A percentile compares a stretch with the other conserved stretches of the same genome.
phyloP scores from a whole-genome alignment of 306 rosid genomes.

The Lathyrus oleraceus region DNA sequence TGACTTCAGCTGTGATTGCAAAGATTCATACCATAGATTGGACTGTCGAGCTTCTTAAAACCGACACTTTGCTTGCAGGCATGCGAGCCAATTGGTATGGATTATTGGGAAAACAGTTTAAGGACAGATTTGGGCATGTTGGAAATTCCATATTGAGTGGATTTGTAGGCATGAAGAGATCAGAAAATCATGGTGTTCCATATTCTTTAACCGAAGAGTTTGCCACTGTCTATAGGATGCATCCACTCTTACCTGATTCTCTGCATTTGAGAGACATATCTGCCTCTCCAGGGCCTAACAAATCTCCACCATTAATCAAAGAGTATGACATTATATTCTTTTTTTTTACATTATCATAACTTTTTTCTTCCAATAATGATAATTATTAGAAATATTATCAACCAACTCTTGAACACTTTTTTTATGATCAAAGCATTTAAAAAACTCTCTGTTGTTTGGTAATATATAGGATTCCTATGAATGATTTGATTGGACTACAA shows the following conservation, averaged over 20 bases:
- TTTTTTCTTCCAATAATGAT: too few species aligned
- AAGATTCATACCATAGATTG: slow-evolving; percentile 71
- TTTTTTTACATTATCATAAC: too few species aligned
- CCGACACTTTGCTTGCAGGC: slow-evolving; percentile 58
- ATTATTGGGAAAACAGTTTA: slow-evolving; percentile 63
- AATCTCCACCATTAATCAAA: slow-evolving; percentile 48
- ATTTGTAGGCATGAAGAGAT: slow-evolving; percentile 50
- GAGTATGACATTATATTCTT: slow-evolving; percentile 35
- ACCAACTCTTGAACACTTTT: too few species aligned
- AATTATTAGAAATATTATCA: too few species aligned
- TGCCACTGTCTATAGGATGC: slow-evolving; percentile 60
- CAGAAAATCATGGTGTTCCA: slow-evolving; percentile 58
- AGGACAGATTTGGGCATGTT: slow-evolving; percentile 66
- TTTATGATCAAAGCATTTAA: too few species aligned
- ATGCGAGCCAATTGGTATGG: slow-evolving; percentile 73
- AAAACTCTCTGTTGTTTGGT: neutral
- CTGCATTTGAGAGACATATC: slow-evolving; percentile 45
- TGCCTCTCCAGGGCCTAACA: slow-evolving; percentile 45
- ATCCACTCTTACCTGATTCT: slow-evolving; percentile 53
- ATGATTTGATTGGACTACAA: slow-evolving; percentile 44
- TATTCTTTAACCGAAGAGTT: slow-evolving; percentile 68
- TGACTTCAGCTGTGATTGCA: slow-evolving; percentile 69
- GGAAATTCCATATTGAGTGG: slow-evolving; percentile 53
- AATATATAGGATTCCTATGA: slow-evolving; percentile 45
- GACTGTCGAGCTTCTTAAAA: slow-evolving; percentile 73